Evolutionary conservation across 2,329 filamentous ascomycete genomes (phyloP), one percentile per base, ranked within the genome.

Genomic region (Colletotrichum karsti): DNA sequence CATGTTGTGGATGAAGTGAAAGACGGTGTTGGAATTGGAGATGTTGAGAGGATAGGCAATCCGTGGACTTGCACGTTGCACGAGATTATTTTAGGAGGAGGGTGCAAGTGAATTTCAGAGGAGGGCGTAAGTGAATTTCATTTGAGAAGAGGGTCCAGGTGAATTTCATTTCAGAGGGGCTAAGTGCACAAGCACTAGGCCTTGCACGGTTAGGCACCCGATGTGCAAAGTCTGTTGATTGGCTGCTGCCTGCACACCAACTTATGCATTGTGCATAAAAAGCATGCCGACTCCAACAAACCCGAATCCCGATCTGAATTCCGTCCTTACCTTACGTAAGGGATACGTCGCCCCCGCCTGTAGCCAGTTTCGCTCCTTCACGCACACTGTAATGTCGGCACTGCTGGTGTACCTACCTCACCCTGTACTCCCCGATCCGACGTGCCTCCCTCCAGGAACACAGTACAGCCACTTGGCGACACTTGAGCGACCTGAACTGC

Each of bases 161-260:
- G n/a, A n/a, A n/a, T n/a, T n/a, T n/a, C n/a, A n/a, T n/a, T n/a
- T n/a, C n/a, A n/a, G n/a, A n/a, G n/a, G n/a, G n/a, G n/a, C n/a
- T n/a, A n/a, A n/a, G n/a, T 41, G n/a, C n/a, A 41, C 18, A 5
- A n/a, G 39, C 37, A 41, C 0, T 0, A 2, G n/a, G 0, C 30
- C 30, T 35, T 35, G 30, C 30, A 35, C 30, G 30, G 12, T 7
- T 7, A 12, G 30, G 30, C 7, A 7, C 12, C 7, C 7, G 7
- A 35, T 12, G 30, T 35, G 30, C 30, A 35, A 35, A 35, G 30
- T 7, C 30, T 35, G 12, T 35, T 35, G 12, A 35, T 35, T 35
- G 12, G 30, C 30, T 35, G 12, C 30, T 35, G 30, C 30, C 12
- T 35, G 7, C 12, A 35, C 30, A 35, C 7, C 12, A 7, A 12